Percentiles rank a stretch among this genome's conserved stretches.
Conservation (phyloP, 106 monocot species). For the Alisma plantagoaquatica region DNA sequence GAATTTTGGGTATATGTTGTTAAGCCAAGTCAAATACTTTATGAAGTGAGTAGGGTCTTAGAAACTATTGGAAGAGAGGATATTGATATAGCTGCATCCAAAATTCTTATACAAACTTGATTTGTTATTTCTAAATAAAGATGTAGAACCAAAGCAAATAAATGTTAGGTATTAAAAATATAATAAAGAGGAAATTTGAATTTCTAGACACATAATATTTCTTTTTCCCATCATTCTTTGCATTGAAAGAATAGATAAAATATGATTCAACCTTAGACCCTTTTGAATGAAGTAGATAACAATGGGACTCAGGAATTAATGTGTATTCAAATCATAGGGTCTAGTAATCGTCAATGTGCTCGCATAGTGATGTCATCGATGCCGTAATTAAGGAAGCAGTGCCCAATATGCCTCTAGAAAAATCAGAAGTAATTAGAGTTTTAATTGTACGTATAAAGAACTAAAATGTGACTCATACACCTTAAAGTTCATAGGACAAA, state of each 20-base stretch:
- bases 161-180: no score
- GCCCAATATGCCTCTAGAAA: slow-evolving; percentile 2
- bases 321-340: not conserved
- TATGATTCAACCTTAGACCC: no score
- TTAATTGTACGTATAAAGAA: slow-evolving; percentile 6
- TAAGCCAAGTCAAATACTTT: slow-evolving; percentile 2
- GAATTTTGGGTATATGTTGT: slow-evolving; percentile 6
- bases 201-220: no score
- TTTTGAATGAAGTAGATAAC: not conserved
- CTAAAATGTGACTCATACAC: not conserved
- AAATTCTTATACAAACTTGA: slow-evolving; percentile 6
- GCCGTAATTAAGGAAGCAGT: slow-evolving; percentile 2
- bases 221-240: no score
- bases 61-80: not conserved
- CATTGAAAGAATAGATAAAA: no score
- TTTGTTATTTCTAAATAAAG: not conserved
- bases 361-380: not conserved
- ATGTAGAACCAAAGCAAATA: not conserved
- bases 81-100: not conserved
- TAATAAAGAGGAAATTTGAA: no score
- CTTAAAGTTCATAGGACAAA: no score
- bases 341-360: slow-evolving; percentile 1
- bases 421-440: slow-evolving; percentile 3
- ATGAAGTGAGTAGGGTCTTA: slow-evolving; percentile 3
- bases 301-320: not conserved